phyloP scores from a whole-genome alignment of 257 asterid species.

The Fraxinus cuspidata region DNA sequence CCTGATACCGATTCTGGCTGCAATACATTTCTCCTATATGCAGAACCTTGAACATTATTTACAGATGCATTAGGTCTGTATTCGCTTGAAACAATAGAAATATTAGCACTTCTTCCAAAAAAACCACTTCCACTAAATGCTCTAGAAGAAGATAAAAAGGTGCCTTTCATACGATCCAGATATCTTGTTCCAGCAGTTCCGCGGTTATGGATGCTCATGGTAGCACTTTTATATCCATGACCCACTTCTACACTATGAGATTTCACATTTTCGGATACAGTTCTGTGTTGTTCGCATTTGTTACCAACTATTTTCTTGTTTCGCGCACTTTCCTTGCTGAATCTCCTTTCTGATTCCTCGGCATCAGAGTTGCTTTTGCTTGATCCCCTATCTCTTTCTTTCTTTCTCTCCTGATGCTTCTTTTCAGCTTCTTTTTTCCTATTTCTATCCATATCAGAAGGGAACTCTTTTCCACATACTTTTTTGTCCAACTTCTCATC shows the following conservation, averaged over 20 bases:
- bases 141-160: constrained; percentile 88
- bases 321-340: constrained; percentile 60
- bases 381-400: constrained; percentile 79
- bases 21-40: constrained; percentile 57
- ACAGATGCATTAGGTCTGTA: constrained; percentile 52
- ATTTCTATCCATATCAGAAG: constrained; percentile 59
- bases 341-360: constrained; percentile 74
- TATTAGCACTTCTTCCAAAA: constrained; percentile 62
- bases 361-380: constrained; percentile 93
- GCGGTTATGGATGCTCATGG: constrained; percentile 51
- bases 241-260: constrained; percentile 53
- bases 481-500: constrained; percentile 81
- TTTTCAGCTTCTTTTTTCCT: constrained; percentile 69
- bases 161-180: constrained; percentile 94
- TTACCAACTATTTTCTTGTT: constrained; percentile 60
- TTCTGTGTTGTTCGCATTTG: constrained; percentile 51
- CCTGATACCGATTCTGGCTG: constrained; percentile 57
- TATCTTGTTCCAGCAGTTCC: constrained; percentile 78
- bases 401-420: constrained; percentile 78
- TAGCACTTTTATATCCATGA: constrained; percentile 58
- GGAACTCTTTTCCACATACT: constrained; percentile 63
- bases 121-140: constrained; percentile 83
- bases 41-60: constrained; percentile 54
- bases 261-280: constrained; percentile 51
- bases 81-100: constrained; percentile 57